These are phyloP conservation scores for Tolypocladium paradoxum DNA, from an alignment of 2,329 filamentous ascomycete genomes.

Conservation along the genomic window DNA sequence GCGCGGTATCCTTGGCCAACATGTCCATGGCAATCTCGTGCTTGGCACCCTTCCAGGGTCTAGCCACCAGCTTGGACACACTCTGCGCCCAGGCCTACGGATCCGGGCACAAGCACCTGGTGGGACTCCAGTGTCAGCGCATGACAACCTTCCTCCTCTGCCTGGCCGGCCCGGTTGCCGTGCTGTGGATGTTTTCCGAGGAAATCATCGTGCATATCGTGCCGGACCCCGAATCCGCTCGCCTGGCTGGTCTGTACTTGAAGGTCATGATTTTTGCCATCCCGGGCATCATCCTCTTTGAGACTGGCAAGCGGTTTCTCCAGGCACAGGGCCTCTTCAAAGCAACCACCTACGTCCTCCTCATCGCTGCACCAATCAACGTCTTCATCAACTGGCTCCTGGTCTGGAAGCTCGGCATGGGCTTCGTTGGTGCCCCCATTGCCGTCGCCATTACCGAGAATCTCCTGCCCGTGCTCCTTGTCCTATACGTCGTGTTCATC, in stretches of 20 bases:
- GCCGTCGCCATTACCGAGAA: slow-evolving; percentile 71
- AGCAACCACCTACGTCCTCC: slow-evolving; percentile 65
- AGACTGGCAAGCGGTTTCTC: slow-evolving; percentile 68
- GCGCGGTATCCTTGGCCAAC: slow-evolving; percentile 38
- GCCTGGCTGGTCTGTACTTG: slow-evolving; percentile 61
- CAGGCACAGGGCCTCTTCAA: slow-evolving; percentile 76
- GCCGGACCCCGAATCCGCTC: slow-evolving; percentile 47
- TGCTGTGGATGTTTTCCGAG: slow-evolving; percentile 61
- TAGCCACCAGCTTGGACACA: slow-evolving; percentile 84
- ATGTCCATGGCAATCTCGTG: slow-evolving; percentile 77
- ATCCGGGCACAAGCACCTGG: slow-evolving; percentile 78
- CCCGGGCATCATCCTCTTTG: slow-evolving; percentile 67
- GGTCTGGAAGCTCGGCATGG: slow-evolving; percentile 59
- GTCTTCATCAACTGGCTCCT: slow-evolving; percentile 68
- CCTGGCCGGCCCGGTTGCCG: slow-evolving; percentile 60
- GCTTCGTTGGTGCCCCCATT: slow-evolving; percentile 72
- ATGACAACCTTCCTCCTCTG: slow-evolving; percentile 70
- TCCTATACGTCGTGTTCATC: slow-evolving; percentile 66
- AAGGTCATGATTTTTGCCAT: slow-evolving; percentile 62
- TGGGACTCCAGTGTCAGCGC: slow-evolving; percentile 70
- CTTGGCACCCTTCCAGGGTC: slow-evolving; percentile 68
- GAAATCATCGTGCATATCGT: slow-evolving; percentile 43
- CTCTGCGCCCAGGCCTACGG: slow-evolving; percentile 92
- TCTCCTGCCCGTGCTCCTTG: slow-evolving; percentile 64
- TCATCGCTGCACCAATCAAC: slow-evolving; percentile 68